A percentile compares a stretch with the other conserved stretches of the same genome.
Evolutionary conservation across 1,284 basidiomycete species (phyloP).

Genomic region (Ustilago sp.): DNA sequence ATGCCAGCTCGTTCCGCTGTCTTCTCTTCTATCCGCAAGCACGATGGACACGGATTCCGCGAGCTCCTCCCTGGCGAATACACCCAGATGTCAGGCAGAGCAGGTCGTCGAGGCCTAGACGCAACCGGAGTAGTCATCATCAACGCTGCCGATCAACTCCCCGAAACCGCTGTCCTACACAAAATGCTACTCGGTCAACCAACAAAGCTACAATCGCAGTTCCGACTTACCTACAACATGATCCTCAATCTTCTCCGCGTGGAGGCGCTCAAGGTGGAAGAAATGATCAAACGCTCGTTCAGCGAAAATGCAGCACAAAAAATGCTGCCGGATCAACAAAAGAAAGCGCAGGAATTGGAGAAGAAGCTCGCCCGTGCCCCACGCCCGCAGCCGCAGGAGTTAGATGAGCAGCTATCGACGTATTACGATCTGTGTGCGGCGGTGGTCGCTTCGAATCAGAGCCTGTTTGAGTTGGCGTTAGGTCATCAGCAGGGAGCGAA

Average conservation of each 20-base stretch:
- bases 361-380: slow-evolving; percentile 77
- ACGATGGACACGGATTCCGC: slow-evolving; percentile 92
- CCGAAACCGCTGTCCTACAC: slow-evolving; percentile 74
- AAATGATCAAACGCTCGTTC: slow-evolving; percentile 99
- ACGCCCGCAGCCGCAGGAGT: slow-evolving; percentile 74
- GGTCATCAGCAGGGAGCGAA: slow-evolving; percentile 78
- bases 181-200: slow-evolving; percentile 95
- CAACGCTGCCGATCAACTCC: slow-evolving; percentile 80
- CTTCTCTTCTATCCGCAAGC: slow-evolving; percentile 93
- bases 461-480: slow-evolving; percentile 77
- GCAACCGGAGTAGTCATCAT: slow-evolving; percentile 95
- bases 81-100: slow-evolving; percentile 99
- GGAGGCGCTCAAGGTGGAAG: slow-evolving; percentile 94
- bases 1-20: slow-evolving; percentile 99
- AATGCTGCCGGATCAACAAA: slow-evolving; percentile 91
- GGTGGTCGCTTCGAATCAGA: slow-evolving; percentile 78
- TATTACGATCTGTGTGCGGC: slow-evolving; percentile 83
- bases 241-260: slow-evolving; percentile 96
- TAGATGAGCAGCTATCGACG: slow-evolving; percentile 76
- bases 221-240: slow-evolving; percentile 99
- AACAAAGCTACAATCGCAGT: slow-evolving; percentile 93
- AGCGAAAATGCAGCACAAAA: slow-evolving; percentile 96
- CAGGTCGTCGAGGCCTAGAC: slow-evolving; percentile 94
- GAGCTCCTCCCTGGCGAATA: slow-evolving; percentile 77
- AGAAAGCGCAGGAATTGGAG: slow-evolving; percentile 79